Percentiles rank a stretch among this genome's conserved stretches.
These are phyloP conservation scores for Kodamaea sp. DNA, from an alignment of 1,139 yeast genomes.

Conservation along the genomic window DNA sequence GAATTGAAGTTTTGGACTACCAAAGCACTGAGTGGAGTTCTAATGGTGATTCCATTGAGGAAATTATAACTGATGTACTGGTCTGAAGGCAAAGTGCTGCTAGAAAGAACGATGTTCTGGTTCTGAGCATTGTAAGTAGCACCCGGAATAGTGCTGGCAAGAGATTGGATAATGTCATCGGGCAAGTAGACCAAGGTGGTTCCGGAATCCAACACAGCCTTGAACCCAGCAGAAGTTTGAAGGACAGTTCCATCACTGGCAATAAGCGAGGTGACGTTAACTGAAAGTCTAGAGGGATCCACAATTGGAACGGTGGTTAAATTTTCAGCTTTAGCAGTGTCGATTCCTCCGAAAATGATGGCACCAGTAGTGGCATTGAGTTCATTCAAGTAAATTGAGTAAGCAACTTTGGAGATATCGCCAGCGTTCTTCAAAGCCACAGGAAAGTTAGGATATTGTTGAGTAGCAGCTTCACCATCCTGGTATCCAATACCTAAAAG, in stretches of 20 bases:
- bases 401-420: conserved; percentile 8
- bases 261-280: conserved; percentile 9
- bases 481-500: conserved; percentile 23
- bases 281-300: conserved; percentile 4
- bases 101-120: conserved; percentile 1
- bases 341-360: conserved; percentile 62
- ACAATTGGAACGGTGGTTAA: conserved; percentile 12
- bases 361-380: conserved; percentile 42
- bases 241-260: conserved; percentile 4
- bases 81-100: conserved; percentile 5
- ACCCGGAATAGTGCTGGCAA: conserved; percentile 28
- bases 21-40: conserved; percentile 10
- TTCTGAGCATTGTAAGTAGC: background rate
- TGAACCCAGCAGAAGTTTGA: too few species aligned
- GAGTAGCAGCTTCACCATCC: conserved; percentile 11
- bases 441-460: conserved; percentile 17
- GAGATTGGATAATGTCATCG: conserved; percentile 28
- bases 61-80: conserved; percentile 5
- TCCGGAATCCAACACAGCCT: conserved; percentile 63
- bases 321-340: conserved; percentile 47
- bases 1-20: conserved; percentile 10
- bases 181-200: conserved; percentile 63
- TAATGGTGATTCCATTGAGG: conserved; percentile 4
- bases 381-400: conserved; percentile 42
- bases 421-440: conserved; percentile 13